Base-by-base conservation (phyloP, 257 asterid genomes). In the Plantago major region DNA sequence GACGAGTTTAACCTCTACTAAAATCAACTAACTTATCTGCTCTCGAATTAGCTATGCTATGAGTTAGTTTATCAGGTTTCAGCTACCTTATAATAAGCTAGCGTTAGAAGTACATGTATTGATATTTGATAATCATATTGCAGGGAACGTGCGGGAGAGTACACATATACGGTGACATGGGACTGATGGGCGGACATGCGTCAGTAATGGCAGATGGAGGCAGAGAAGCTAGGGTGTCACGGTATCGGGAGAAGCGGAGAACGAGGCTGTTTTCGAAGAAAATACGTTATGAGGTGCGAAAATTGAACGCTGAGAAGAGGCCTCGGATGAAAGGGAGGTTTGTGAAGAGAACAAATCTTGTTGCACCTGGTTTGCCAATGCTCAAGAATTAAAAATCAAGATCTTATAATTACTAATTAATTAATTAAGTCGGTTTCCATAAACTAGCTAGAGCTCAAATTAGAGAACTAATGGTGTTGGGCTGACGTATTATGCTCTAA, bases 261-360 rank as follows among this genome's bases (percentile, higher is more conserved):
- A 91, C 87, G 30, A 91, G 98, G 63, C 69, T 88, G 82, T 91
- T 88, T 69, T 84, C 96, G 3, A 91, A 91, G 90, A 91, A 84
- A 79, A 88, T 91, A 30, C 73, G 96, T 74, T 88, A 91, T 73
- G 94, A 91, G 80, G 98, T 91, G 53, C 80, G 98, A 45, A 91
- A 91, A 77, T 40, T 91, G 80, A 91, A 91, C 60, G 98, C 98
- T 0, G 96, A 91, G 71, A 91, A 91, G 76, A 84, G 98, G 84
- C 98, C 98, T 9, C 54, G 96, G 43, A 86, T 91, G 94, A 88
- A 91, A 86, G 98, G 98, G 73, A 88, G 96, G 73, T 91, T 91
- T 30, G 94, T 91, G 3, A 91, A 91, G 78, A 81, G 93, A 58
- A 51, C 88, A 13, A 82, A 76, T 73, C 76, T 84, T 19, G 80